Conservation (phyloP, 2,329 filamentous ascomycete species). For the Scedosporium boydii region DNA sequence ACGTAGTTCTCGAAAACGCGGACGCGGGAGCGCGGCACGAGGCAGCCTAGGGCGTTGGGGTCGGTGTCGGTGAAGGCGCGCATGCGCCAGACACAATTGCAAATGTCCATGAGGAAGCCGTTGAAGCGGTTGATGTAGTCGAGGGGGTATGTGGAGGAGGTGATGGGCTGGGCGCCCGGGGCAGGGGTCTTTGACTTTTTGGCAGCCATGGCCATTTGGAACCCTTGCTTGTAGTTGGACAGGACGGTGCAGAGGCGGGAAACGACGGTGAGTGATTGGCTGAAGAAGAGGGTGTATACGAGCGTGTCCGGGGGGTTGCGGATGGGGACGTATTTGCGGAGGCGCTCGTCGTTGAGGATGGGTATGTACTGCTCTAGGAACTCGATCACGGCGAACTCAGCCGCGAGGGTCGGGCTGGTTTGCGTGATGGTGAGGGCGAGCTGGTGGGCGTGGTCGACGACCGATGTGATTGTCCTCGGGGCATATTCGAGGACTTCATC, state of each 20-base stretch:
- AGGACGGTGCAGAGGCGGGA: constrained; percentile 63
- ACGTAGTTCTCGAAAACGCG: constrained; percentile 38
- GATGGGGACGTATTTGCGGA: constrained; percentile 51
- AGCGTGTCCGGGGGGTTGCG: constrained; percentile 57
- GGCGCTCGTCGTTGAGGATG: constrained; percentile 40
- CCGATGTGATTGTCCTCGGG: constrained; percentile 26
- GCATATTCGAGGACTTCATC: constrained; percentile 24
- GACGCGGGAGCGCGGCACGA: constrained; percentile 35
- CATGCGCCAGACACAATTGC: constrained; percentile 73
- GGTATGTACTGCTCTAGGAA: constrained; percentile 58
- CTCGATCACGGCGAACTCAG: constrained; percentile 51
- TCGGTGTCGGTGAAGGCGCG: constrained; percentile 60
- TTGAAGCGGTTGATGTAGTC: constrained; percentile 64
- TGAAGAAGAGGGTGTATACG: constrained; percentile 64
- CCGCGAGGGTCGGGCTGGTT: constrained; percentile 29
- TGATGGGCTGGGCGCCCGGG: constrained; percentile 18
- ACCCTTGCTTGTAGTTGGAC: constrained; percentile 62
- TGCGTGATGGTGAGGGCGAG: constrained; percentile 54
- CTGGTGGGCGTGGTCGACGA: constrained; percentile 40
- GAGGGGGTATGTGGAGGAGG: constrained; percentile 39
- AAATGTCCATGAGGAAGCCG: constrained; percentile 76
- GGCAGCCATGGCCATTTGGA: constrained; percentile 50
- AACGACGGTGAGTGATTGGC: constrained; percentile 49
- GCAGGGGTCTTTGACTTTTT: constrained; percentile 18
- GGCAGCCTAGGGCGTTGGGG: constrained; percentile 49